Percentiles rank a stretch among this genome's conserved stretches.
Evolutionary conservation across 2,329 filamentous ascomycete genomes (phyloP).

Genomic region (Cercospora berteroae): DNA sequence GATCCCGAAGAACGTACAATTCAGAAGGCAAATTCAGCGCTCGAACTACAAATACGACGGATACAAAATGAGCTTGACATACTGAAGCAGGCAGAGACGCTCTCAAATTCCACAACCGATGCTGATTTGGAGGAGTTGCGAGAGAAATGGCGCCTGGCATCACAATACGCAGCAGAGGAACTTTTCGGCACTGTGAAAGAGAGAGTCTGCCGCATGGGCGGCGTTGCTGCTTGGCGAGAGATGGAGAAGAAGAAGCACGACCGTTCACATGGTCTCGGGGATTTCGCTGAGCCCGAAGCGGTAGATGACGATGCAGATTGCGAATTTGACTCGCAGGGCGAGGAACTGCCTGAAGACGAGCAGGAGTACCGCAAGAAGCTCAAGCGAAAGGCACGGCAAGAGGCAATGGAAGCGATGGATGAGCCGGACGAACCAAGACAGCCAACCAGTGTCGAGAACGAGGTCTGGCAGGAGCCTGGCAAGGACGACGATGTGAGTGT

Average conservation of each 20-base stretch:
- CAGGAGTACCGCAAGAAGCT: constrained; percentile 48
- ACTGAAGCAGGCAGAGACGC: constrained; percentile 53
- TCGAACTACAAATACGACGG: constrained; percentile 40
- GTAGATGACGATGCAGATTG: constrained; percentile 39
- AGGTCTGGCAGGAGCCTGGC: constrained; percentile 35
- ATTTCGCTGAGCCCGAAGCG: constrained; percentile 37
- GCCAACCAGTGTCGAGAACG: constrained; percentile 43
- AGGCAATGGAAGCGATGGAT: constrained; percentile 41
- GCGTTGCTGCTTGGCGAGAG: constrained; percentile 53
- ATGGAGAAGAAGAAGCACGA: constrained; percentile 39
- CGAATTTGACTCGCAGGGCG: constrained; percentile 37
- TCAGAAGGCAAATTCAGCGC: constrained; percentile 27
- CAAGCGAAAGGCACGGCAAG: constrained; percentile 51
- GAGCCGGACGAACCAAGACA: constrained; percentile 35
- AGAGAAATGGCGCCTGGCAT: constrained; percentile 60
- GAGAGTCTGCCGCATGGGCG: constrained; percentile 62
- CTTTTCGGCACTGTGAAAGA: constrained; percentile 61
- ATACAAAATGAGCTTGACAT: constrained; percentile 51
- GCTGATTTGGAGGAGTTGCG: constrained; percentile 57
- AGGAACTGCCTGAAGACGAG: constrained; percentile 40
- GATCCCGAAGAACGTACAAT: constrained; percentile 29
- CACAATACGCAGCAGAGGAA: constrained; percentile 65
- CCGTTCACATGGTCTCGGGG: constrained; percentile 30
- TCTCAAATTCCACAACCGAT: constrained; percentile 49
- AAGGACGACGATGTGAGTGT: constrained; percentile 44